phyloP scores from a whole-genome alignment of 2,329 filamentous ascomycete genomes.

The Colletotrichum theobromicola region DNA sequence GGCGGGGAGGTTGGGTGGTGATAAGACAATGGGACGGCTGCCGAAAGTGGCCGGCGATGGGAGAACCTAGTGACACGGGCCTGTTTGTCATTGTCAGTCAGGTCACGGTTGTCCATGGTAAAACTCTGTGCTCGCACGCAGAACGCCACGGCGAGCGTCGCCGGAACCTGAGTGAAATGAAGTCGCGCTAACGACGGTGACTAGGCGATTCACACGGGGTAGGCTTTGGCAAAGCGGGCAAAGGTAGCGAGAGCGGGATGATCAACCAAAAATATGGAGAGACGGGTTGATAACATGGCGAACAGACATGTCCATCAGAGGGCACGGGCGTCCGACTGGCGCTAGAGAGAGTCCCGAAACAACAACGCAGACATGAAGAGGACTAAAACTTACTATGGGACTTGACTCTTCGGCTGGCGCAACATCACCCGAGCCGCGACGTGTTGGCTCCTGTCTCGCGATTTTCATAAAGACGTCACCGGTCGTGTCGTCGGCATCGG shows the following conservation, averaged over 20 bases:
- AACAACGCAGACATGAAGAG: slow-evolving; percentile 5
- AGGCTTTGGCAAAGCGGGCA: not conserved
- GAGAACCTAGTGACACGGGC: slow-evolving; percentile 51
- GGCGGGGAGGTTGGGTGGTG: slow-evolving; percentile 57
- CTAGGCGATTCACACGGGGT: not conserved
- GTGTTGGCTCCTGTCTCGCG: slow-evolving; percentile 56
- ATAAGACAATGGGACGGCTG: slow-evolving; percentile 51
- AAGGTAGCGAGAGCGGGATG: not conserved
- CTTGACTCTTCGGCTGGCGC: slow-evolving; percentile 39
- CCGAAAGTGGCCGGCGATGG: slow-evolving; percentile 59
- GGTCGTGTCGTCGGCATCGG: slow-evolving; percentile 54
- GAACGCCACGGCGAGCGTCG: not conserved
- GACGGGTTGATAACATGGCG: not conserved
- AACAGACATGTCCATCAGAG: slow-evolving; percentile 5
- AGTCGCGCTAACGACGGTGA: not conserved
- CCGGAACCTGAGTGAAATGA: slow-evolving; percentile 18
- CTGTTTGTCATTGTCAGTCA: slow-evolving; percentile 39
- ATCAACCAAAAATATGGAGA: slow-evolving; percentile 9
- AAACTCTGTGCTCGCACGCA: not conserved
- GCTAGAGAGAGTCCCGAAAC: slow-evolving; percentile 19
- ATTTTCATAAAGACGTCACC: slow-evolving; percentile 66
- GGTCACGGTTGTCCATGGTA: slow-evolving; percentile 4
- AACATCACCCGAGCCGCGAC: slow-evolving; percentile 40
- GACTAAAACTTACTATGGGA: slow-evolving; percentile 49
- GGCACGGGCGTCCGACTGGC: slow-evolving; percentile 16